These are phyloP conservation scores for Echites panduratus DNA, from an alignment of 257 asterid genomes.

Conservation along the genomic window DNA sequence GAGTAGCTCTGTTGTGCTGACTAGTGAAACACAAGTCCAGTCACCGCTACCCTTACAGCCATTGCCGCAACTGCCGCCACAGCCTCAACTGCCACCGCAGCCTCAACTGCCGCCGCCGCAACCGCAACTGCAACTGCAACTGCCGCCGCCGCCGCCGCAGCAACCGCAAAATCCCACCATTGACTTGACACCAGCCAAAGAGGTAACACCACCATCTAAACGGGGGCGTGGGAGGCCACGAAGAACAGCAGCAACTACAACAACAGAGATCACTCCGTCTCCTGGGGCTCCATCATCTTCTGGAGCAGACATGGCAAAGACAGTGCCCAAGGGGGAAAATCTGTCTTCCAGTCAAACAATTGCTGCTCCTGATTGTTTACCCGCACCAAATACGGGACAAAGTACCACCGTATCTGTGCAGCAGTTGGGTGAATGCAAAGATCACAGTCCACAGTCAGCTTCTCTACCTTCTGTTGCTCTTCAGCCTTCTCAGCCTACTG, in stretches of 20 bases:
- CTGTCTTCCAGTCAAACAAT: slow-evolving; percentile 17
- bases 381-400: slow-evolving; percentile 24
- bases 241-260: slow-evolving; percentile 32
- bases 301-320: slow-evolving; percentile 16
- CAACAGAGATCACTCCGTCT: slow-evolving; percentile 25
- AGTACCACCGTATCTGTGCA: slow-evolving; percentile 36
- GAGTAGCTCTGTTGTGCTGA: slow-evolving; percentile 24
- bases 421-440: slow-evolving; percentile 30
- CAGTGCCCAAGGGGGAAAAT: slow-evolving; percentile 15
- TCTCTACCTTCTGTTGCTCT: slow-evolving; percentile 31
- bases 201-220: slow-evolving; percentile 61
- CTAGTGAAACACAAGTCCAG: slow-evolving; percentile 31
- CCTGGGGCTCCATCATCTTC: slow-evolving; percentile 18
- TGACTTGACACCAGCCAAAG: slow-evolving; percentile 37
- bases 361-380: slow-evolving; percentile 33
- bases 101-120: slow-evolving; percentile 21
- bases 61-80: slow-evolving; percentile 5
- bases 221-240: slow-evolving; percentile 99
- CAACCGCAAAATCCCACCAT: slow-evolving; percentile 31
- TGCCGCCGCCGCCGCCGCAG: slow-evolving; percentile 23
- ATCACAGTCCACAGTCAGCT: slow-evolving; percentile 34
- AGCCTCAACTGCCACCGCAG: slow-evolving; percentile 25
- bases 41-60: slow-evolving; percentile 25
- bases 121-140: no score
- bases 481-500: slow-evolving; percentile 43